A percentile compares a stretch with the other conserved stretches of the same genome.
phyloP scores from a whole-genome alignment of 495 filamentous ascomycete species.

The Neurospora discreta region DNA sequence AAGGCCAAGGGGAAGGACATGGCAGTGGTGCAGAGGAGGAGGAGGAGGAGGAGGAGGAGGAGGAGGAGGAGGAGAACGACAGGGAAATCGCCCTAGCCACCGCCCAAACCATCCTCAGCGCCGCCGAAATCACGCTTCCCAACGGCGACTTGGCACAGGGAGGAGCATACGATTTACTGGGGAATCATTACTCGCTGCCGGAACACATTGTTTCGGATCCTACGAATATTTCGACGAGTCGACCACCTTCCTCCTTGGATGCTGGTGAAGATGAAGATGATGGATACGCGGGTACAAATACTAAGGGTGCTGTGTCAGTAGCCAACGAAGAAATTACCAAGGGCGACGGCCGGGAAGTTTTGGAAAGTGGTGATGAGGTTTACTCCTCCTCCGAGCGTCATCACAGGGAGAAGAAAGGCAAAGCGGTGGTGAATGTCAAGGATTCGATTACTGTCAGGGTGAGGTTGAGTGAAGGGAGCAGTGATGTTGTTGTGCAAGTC shows the following conservation, averaged over 20 bases:
- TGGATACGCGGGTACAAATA: constrained; percentile 15
- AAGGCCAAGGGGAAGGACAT: constrained; percentile 5
- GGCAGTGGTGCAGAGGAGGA: not conserved
- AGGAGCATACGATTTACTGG: constrained; percentile 69
- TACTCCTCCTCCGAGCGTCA: constrained; percentile 23
- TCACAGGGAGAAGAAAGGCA: constrained; percentile 56
- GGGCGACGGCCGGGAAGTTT: constrained; percentile 18
- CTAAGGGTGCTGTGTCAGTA: constrained; percentile 25
- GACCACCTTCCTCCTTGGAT: too few species aligned
- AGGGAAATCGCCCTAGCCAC: constrained; percentile 40
- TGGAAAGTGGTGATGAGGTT: constrained; percentile 37
- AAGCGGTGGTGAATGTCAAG: constrained; percentile 30
- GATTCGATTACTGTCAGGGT: constrained; percentile 52
- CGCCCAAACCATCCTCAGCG: constrained; percentile 69
- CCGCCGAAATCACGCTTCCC: constrained; percentile 68
- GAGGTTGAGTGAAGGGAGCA: constrained; percentile 58
- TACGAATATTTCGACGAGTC: constrained; percentile 46
- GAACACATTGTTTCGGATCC: constrained; percentile 70
- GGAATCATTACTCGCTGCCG: constrained; percentile 65
- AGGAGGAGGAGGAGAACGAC: constrained; percentile 14
- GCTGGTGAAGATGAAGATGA: constrained; percentile 9
- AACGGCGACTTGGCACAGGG: constrained; percentile 54
- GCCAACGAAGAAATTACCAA: constrained; percentile 34
- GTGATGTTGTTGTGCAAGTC: constrained; percentile 52
- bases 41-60: too few species aligned